Conservation (phyloP, 1,139 yeast genomes). For the Wickerhamomyces sp. region DNA sequence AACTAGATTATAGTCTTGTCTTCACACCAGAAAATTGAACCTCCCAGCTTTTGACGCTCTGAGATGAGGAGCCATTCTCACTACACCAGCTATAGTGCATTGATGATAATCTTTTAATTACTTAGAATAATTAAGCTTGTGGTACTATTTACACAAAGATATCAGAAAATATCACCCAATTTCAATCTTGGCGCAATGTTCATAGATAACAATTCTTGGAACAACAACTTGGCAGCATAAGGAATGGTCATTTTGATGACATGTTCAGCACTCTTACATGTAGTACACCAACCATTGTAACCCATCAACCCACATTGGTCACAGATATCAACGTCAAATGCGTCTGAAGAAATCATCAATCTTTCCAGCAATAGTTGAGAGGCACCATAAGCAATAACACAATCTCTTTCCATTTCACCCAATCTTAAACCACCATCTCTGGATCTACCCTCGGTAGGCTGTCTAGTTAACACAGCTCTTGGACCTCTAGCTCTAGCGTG, state of each 20-base stretch:
- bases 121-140: not conserved
- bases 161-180: slow-evolving; percentile 71
- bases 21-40: slow-evolving; percentile 24
- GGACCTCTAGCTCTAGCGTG: slow-evolving; percentile 99
- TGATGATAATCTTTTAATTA: not conserved
- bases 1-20: slow-evolving; percentile 35
- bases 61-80: too few species aligned
- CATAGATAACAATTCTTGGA: slow-evolving; percentile 96
- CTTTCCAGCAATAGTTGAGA: slow-evolving; percentile 91
- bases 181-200: slow-evolving; percentile 94
- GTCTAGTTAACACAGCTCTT: slow-evolving; percentile 95
- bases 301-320: slow-evolving; percentile 98
- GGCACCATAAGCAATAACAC: slow-evolving; percentile 99
- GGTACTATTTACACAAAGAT: not conserved
- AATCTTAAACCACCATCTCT: slow-evolving; percentile 98
- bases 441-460: slow-evolving; percentile 98
- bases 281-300: slow-evolving; percentile 94
- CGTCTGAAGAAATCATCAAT: slow-evolving; percentile 95
- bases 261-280: slow-evolving; percentile 83
- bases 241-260: slow-evolving; percentile 96
- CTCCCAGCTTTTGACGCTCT: not conserved
- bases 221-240: slow-evolving; percentile 91
- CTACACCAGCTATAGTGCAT: not conserved
- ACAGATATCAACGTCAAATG: slow-evolving; percentile 95
- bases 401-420: slow-evolving; percentile 99